Percentiles rank a stretch among this genome's conserved stretches.
These are phyloP conservation scores for Colletotrichum echinochloae DNA, from an alignment of 2,329 filamentous ascomycete genomes.

Conservation along the genomic window DNA sequence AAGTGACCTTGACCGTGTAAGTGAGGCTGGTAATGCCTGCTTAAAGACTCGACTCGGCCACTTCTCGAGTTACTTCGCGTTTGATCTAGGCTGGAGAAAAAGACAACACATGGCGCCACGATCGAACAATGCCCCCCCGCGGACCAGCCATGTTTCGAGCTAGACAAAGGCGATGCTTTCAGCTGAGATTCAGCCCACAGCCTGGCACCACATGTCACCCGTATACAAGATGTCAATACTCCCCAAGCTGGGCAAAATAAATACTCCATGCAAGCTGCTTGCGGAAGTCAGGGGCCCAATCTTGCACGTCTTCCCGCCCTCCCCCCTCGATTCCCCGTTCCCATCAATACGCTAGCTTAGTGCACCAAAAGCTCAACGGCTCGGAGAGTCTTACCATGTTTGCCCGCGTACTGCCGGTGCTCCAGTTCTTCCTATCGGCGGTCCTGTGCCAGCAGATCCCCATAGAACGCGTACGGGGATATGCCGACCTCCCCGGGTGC, in stretches of 20 bases:
- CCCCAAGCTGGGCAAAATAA: not conserved
- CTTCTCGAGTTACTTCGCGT: not conserved
- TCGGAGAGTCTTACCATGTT: not conserved
- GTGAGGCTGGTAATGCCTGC: accelerated
- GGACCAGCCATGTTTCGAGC: not conserved
- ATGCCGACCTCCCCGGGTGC: not conserved
- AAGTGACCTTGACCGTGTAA: not conserved
- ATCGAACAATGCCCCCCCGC: not conserved
- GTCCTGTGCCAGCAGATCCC: not conserved
- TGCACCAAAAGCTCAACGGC: not conserved
- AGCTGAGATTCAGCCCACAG: not conserved
- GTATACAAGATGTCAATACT: not conserved
- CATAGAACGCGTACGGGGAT: not conserved
- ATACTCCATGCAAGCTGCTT: not conserved
- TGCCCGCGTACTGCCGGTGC: not conserved
- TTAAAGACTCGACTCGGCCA: not conserved
- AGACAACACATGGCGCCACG: not conserved
- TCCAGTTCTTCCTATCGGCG: not conserved
- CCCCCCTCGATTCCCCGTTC: not conserved
- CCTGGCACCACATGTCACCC: not conserved
- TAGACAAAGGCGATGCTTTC: not conserved
- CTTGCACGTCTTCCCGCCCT: not conserved
- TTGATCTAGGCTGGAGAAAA: not conserved
- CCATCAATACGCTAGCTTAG: not conserved
- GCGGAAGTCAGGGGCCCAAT: not conserved